Evolutionary conservation across 2,329 filamentous ascomycete species (phyloP), one percentile per base, ranked within the genome.

Genomic region (Cryphonectria radicalis): DNA sequence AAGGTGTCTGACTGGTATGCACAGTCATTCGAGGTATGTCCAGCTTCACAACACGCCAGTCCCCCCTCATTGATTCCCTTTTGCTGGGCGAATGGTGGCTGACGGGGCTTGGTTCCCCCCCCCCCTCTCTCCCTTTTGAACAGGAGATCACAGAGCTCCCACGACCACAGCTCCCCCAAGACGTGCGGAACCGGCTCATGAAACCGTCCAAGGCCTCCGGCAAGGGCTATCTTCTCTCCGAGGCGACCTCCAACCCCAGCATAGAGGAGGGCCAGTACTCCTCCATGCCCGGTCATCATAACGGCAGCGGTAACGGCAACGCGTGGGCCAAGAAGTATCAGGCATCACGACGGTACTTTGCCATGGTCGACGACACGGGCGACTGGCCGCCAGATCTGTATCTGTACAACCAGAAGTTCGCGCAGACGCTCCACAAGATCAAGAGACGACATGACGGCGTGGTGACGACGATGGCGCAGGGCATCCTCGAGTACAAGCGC

Each of bases 1-100:
- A 94, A 92, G 78, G 96, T 99, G 76, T 92, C 95, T 81, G 95
- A 98, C 79, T 99, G 96, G 96, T 99, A 99, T 82, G 96, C 95
- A 74, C 96, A 99, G 84, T 99, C 96, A 67, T 99, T 99, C 79
- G 96, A 99, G 90, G 95, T 97, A 88, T 77, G 88, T 80, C 63
- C 28, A 32, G 28, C 3, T 32, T 3, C n/a, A n/a, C 69, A 19
- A 53, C 17, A 3, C 63, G 25, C 40, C 40, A 32, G 19, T 64
- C 37, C 19, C 19, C 11, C 60, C 35, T 43, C 62, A 19, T 40
- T 28, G 22, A 22, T 11, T 37, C 5, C 37, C 37, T 40, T 32
- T n/a, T 46, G 43, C 19, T 46, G 17, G 43, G 22, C 25, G 25
- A 19, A 11, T 14, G 25, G 53, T 32, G 13, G 25, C 53, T 57